Evolutionary conservation across 176 grass and related monocot species (phyloP).

Genomic region (Lolium rigidum): DNA sequence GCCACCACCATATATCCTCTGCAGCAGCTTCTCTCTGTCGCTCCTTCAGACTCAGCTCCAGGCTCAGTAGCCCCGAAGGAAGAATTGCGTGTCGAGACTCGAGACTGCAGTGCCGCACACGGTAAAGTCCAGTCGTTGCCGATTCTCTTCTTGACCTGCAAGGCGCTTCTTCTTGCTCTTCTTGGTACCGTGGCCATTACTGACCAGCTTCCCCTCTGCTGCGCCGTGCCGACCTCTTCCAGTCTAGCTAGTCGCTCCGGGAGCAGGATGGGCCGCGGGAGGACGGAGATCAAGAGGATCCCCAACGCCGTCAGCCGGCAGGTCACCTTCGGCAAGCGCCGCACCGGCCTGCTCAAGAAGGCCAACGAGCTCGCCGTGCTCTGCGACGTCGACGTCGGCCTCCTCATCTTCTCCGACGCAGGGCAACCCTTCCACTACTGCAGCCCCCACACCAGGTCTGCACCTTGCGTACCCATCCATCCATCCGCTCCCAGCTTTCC

Average conservation of each 20-base stretch:
- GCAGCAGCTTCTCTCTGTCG: background rate
- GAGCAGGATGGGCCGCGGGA: background rate
- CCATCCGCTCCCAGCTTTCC: background rate
- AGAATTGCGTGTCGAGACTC: background rate
- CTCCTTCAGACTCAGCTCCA: background rate
- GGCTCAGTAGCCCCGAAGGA: background rate
- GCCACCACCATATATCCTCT: background rate
- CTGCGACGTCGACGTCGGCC: slow-evolving; percentile 51
- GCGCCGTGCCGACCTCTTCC: background rate
- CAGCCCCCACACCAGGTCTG: slow-evolving; percentile 39
- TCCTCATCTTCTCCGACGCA: slow-evolving; percentile 54
- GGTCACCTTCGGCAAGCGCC: slow-evolving; percentile 58
- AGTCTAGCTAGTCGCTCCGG: background rate
- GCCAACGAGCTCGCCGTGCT: slow-evolving; percentile 59
- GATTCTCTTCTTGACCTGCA: background rate
- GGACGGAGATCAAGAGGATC: slow-evolving; percentile 44
- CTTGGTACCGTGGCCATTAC: background rate
- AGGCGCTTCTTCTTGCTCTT: background rate
- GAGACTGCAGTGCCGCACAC: background rate
- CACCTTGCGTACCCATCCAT: background rate
- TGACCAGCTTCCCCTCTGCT: background rate
- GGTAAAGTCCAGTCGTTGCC: background rate
- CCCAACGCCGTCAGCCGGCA: slow-evolving; percentile 44
- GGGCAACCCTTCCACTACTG: slow-evolving; percentile 53
- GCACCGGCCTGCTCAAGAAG: slow-evolving; percentile 59